These are phyloP conservation scores for Anthracocystis walkeri DNA, from an alignment of 1,284 basidiomycete species.

Conservation along the genomic window DNA sequence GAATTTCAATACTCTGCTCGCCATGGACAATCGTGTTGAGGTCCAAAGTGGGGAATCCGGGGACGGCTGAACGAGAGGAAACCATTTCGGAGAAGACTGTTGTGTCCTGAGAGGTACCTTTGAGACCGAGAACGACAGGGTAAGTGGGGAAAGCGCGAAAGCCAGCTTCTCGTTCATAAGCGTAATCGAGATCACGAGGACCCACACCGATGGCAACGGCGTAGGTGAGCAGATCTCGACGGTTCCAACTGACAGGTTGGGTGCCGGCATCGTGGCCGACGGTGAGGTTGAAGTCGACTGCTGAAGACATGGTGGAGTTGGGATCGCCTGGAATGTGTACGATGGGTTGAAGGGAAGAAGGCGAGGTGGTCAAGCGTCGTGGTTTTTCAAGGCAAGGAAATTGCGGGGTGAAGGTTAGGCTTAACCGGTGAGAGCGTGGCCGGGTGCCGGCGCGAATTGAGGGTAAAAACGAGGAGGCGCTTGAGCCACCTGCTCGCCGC, in stretches of 20 bases:
- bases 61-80: conserved; percentile 31
- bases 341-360: conserved; percentile 24
- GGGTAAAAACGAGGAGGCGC: conserved; percentile 12
- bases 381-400: conserved; percentile 5
- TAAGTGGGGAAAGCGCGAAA: conserved; percentile 70
- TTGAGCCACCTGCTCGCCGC: conserved; percentile 18
- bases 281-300: conserved; percentile 60
- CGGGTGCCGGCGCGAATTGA: conserved; percentile 26
- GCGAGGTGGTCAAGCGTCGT: background rate
- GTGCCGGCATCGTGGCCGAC: conserved; percentile 64
- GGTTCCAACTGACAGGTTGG: conserved; percentile 69
- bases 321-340: conserved; percentile 31
- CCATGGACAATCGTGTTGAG: conserved; percentile 70
- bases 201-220: conserved; percentile 65
- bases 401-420: conserved; percentile 20
- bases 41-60: conserved; percentile 64
- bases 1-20: conserved; percentile 69
- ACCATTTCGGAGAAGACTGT: conserved; percentile 67
- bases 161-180: conserved; percentile 65
- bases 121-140: conserved; percentile 68
- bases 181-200: conserved; percentile 65
- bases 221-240: conserved; percentile 69
- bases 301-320: conserved; percentile 16
- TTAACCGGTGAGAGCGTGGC: conserved; percentile 18
- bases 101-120: conserved; percentile 59